These are phyloP conservation scores for Yamadazyma membranifaciens DNA, from an alignment of 1,139 yeast genomes.

Conservation along the genomic window DNA sequence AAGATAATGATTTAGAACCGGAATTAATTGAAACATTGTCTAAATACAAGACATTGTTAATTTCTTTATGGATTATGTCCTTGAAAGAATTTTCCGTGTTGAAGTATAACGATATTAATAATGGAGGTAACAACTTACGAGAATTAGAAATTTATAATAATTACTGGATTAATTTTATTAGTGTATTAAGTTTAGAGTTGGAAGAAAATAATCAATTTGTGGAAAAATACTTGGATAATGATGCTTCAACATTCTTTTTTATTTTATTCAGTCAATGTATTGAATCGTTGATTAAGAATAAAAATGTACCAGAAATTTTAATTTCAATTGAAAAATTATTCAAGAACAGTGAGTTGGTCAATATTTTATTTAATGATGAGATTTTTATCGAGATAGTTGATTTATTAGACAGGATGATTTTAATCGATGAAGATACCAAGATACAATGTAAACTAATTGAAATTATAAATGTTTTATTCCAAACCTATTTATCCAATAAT, in stretches of 20 bases:
- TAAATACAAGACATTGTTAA: conserved; percentile 58
- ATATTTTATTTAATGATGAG: conserved; percentile 61
- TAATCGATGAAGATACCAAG: conserved; percentile 54
- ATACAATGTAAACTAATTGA: conserved; percentile 55
- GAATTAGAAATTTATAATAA: conserved; percentile 58
- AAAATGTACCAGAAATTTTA: conserved; percentile 44
- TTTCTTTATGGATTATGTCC: conserved; percentile 77
- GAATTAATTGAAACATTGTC: conserved; percentile 46
- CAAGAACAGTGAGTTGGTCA: conserved; percentile 56
- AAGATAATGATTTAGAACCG: conserved; percentile 18
- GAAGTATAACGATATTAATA: conserved; percentile 48
- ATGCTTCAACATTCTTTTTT: conserved; percentile 72
- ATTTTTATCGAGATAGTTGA: conserved; percentile 77
- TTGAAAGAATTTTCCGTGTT: conserved; percentile 72
- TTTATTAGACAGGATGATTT: conserved; percentile 67
- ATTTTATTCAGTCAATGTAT: conserved; percentile 83
- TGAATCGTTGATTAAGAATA: conserved; percentile 61
- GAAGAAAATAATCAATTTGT: conserved; percentile 49
- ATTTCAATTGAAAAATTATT: conserved; percentile 57
- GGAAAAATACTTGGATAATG: conserved; percentile 50
- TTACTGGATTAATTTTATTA: conserved; percentile 78
- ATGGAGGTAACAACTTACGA: conserved; percentile 22
- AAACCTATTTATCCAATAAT: conserved; percentile 22
- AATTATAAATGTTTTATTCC: conserved; percentile 51
- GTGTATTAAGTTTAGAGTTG: conserved; percentile 69